phyloP scores from a whole-genome alignment of 345 rosid genomes.

The sweet orange (Citrus sinensis) region DNA sequence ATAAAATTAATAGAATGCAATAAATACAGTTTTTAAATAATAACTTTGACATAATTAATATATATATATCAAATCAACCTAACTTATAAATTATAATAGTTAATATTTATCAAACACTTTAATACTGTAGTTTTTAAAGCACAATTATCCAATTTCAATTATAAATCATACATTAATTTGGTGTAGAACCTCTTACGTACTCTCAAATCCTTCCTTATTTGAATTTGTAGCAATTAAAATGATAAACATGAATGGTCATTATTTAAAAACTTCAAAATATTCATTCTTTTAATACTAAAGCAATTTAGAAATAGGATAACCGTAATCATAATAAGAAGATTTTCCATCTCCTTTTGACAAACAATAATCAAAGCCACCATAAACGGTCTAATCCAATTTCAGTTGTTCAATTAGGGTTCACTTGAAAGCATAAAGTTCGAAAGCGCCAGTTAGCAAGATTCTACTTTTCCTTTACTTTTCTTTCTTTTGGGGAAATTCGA shows the following conservation, averaged over 20 bases:
- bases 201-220: accelerated
- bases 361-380: neutral
- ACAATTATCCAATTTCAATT: accelerated
- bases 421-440: too few species aligned
- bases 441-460: too few species aligned
- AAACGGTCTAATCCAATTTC: neutral
- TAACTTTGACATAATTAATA: too few species aligned
- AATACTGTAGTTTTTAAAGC: accelerated
- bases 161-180: accelerated
- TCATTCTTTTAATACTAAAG: neutral
- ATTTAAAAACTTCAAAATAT: neutral
- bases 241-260: neutral
- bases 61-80: too few species aligned
- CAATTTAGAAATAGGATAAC: neutral
- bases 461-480: too few species aligned
- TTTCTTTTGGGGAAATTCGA: too few species aligned
- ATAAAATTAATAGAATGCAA: too few species aligned
- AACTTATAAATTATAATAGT: accelerated
- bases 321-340: too few species aligned
- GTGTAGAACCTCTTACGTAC: too few species aligned
- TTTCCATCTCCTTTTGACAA: neutral
- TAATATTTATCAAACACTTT: accelerated
- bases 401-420: too few species aligned
- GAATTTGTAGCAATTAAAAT: neutral
- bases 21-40: too few species aligned